Evolutionary conservation across 2,329 filamentous ascomycete genomes (phyloP).

Genomic region (Colletotrichum sp.): DNA sequence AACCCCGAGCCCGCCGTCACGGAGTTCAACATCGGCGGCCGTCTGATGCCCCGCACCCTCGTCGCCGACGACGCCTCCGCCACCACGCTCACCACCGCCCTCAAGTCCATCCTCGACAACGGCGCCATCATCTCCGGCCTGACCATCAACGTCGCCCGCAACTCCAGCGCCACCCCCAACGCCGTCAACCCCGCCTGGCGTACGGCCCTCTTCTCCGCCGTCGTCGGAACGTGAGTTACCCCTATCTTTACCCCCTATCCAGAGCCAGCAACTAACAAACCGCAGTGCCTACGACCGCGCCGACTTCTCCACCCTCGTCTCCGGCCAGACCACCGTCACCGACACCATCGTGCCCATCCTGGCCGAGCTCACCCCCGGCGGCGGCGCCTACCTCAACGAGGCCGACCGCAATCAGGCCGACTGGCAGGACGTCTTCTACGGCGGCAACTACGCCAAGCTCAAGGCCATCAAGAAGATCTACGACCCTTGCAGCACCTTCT

Average conservation of each 20-base stretch:
- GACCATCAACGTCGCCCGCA: constrained; percentile 11
- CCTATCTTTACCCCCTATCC: not conserved
- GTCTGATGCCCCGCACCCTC: constrained; percentile 8
- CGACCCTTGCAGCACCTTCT: constrained; percentile 52
- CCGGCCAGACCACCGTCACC: not conserved
- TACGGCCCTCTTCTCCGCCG: constrained; percentile 14
- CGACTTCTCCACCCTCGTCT: constrained; percentile 11
- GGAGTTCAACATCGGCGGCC: constrained; percentile 16
- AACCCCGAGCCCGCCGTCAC: constrained; percentile 20
- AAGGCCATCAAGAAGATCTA: constrained; percentile 51
- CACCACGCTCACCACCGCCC: not conserved
- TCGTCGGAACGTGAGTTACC: constrained; percentile 13
- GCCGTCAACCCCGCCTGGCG: constrained; percentile 27
- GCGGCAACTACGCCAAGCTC: constrained; percentile 47
- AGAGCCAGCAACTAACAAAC: not conserved
- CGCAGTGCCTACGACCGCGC: not conserved
- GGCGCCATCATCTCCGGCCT: constrained; percentile 13
- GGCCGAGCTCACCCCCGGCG: constrained; percentile 35
- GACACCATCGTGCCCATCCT: constrained; percentile 5
- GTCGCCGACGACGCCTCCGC: constrained; percentile 2
- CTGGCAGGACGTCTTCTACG: constrained; percentile 51
- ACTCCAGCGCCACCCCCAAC: constrained; percentile 13
- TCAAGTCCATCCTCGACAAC: not conserved
- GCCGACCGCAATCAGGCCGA: constrained; percentile 51
- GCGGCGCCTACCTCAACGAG: constrained; percentile 57